Percentiles rank a stretch among this genome's conserved stretches.
Evolutionary conservation across 148 eudicot genomes (phyloP).

Genomic region (Vaccinium macrocarpon): DNA sequence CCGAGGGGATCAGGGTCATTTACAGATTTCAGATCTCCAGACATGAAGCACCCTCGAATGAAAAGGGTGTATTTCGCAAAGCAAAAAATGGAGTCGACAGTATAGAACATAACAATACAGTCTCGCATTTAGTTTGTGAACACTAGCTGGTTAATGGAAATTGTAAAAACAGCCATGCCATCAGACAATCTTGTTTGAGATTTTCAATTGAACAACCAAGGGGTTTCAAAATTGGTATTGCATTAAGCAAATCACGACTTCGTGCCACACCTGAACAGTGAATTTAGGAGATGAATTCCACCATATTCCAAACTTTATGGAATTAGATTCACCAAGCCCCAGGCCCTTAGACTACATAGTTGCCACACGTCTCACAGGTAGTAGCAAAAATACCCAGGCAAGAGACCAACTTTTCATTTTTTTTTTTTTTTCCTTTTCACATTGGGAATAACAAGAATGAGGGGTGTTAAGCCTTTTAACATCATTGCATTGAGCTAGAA

Average conservation of each 20-base stretch:
- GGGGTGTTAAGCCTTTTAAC: too few species aligned
- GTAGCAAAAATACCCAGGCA: not conserved
- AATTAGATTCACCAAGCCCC: not conserved
- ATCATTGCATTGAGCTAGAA: not conserved
- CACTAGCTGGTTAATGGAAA: not conserved
- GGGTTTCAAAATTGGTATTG: not conserved
- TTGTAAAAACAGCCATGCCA: not conserved
- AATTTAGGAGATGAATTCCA: not conserved
- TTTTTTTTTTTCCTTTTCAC: too few species aligned
- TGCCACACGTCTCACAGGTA: not conserved
- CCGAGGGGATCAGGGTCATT: too few species aligned
- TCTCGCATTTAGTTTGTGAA: not conserved
- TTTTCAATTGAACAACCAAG: not conserved
- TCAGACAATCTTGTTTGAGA: not conserved
- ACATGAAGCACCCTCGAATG: conserved; percentile 6
- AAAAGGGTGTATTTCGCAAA: not conserved
- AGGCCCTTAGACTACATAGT: not conserved
- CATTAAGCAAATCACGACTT: not conserved
- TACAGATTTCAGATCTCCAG: conserved; percentile 27
- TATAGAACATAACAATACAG: not conserved
- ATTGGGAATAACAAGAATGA: too few species aligned
- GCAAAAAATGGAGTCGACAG: not conserved
- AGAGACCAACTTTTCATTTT: too few species aligned
- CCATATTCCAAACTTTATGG: not conserved
- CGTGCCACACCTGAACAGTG: not conserved